phyloP scores from a whole-genome alignment of 345 rosid genomes.

The Populus simonii region DNA sequence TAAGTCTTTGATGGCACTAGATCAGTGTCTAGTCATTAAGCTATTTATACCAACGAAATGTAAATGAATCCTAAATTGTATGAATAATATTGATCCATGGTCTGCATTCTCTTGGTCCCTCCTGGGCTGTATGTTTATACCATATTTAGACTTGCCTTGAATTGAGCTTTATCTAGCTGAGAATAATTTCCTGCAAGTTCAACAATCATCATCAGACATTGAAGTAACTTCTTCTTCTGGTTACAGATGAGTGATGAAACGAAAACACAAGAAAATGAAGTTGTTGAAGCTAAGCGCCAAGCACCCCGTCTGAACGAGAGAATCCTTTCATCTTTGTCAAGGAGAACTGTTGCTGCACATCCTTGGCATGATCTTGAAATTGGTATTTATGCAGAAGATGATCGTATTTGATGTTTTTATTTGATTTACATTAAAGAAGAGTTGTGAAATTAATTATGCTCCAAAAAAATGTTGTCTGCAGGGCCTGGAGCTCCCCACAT shows the following conservation, averaged over 20 bases:
- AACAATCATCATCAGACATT: not conserved
- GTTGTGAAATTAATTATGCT: constrained; percentile 20
- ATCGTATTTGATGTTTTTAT: constrained; percentile 2
- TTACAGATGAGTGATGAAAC: constrained; percentile 21
- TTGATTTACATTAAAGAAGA: not conserved
- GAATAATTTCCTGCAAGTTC: not conserved
- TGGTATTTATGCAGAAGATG: constrained; percentile 38
- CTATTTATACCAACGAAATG: not conserved
- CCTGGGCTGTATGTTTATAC: not conserved
- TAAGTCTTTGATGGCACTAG: not conserved
- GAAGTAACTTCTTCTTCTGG: not conserved
- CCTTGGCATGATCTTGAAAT: constrained; percentile 99
- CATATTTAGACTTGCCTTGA: not conserved
- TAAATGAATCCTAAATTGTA: not conserved
- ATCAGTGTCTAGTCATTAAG: not conserved
- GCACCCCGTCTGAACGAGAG: constrained; percentile 77
- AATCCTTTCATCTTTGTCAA: constrained; percentile 89
- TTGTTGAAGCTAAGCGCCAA: not conserved
- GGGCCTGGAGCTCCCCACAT: constrained; percentile 86
- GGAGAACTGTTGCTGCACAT: constrained; percentile 97
- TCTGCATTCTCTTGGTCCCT: not conserved
- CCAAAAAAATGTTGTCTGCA: constrained; percentile 28
- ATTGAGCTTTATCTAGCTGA: not conserved
- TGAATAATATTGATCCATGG: not conserved
- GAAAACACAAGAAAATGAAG: not conserved